Base-by-base conservation (phyloP, 148 eudicot genomes). In the Pharnaceum exiguum region DNA sequence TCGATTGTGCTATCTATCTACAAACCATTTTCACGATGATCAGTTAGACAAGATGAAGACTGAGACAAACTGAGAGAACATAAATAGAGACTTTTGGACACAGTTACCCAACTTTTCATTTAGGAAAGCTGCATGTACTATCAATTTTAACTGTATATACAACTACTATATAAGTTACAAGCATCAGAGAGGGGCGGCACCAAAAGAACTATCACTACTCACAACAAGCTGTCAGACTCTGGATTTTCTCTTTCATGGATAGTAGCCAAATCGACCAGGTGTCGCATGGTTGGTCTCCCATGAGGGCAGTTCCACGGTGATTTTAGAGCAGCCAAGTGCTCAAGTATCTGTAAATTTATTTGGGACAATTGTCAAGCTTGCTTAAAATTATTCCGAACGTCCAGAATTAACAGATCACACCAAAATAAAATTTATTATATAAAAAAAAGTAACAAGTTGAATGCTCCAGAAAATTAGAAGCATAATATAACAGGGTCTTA, bases 241-340 rank as follows among this genome's bases (percentile, higher is more conserved):
- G 30, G 71, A 58, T 51, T 47, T 28, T 39, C 51, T 46, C 55
- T 56, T 54, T 71, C 69, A 36, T 45, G 67, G 22, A 81, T 37
- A 35, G 71, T 43, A 36, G 75, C 66, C 67, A 93, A 59, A 60
- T 86, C 85, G 37, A 83, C 85, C 79, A 93, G 74, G 81, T 93
- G 95, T 12, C 99, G 96, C 99, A 93, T 89, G 11, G 99, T 93
- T 55, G 99, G 96, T 72, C 99, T 72, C 50, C 99, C 99, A 51
- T 93, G 99, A 1, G 99, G 99, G 59, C 99, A 93, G 77, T 93
- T 93, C 99, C 99, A 93, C 16, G 99, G 99, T 23, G 99, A 93
- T 66, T 80, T 89, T 52, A 93, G 85, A 46, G 63, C 80, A 2
- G 85, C 74, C 74, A 93, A 76, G 77, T 83, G 85, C 74, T 86